Evolutionary conservation across 2,329 filamentous ascomycete genomes (phyloP), one percentile per base, ranked within the genome.

Genomic region (Colletotrichum spinosum): DNA sequence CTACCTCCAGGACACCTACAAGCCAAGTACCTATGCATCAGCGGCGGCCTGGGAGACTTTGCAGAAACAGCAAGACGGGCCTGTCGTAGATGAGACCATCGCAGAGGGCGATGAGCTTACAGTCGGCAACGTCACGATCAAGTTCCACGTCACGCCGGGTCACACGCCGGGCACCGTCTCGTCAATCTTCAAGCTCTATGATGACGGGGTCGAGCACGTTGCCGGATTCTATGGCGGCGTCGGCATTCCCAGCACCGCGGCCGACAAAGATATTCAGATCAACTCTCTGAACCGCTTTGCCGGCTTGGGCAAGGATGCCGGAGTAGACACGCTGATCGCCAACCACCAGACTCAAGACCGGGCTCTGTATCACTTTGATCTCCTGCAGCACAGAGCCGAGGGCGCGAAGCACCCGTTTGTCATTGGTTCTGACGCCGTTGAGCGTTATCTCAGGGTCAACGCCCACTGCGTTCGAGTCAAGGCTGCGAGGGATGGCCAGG

Each of bases 151-250:
- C 2, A 73, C 72, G 11, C 72, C 72, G 0, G 72, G 71, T 6
- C 72, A 74, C 46, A 71, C 71, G 2, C 65, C 63, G 0, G 72
- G 72, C 3, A 71, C 69, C 17, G 17, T 72, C 12, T 72, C 70
- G 2, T 56, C 71, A 9, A 66, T 72, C 7, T 64, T 73, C 37
- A 59, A 68, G 8, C 63, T 73, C 0, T 64, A 62, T 12, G 70
- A 73, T 12, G 39, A 39, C 3, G 70, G 71, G 12, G 44, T 61
- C 25, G 51, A 57, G 54, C 69, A 72, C n/a, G 56, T 65, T 0
- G 72, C 70, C 1, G 72, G 70, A 9, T 55, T 72, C 11, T 73
- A 70, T 46, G 70, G 71, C n/a, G 71, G 72, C 38, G 67, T 67
- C 8, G 71, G 71, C 4, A 58, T 69, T 3, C 68, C 70, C 1